phyloP scores from a whole-genome alignment of 192 early-diverging fungal genomes.

The Umbelopsis isabellina region DNA sequence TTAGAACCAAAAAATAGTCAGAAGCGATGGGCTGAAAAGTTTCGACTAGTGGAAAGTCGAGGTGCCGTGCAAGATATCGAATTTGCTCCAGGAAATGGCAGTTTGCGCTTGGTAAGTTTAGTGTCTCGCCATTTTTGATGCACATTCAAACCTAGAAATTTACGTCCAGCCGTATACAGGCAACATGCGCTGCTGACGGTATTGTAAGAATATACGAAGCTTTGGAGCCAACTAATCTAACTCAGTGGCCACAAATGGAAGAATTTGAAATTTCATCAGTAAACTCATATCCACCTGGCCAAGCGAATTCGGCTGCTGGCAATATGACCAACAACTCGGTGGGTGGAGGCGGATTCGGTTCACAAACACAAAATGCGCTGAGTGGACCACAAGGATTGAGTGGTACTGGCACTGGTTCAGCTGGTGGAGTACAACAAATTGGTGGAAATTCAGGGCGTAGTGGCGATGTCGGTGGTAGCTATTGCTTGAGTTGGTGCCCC shows the following conservation, averaged over 20 bases:
- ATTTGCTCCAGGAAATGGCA: conserved; percentile 84
- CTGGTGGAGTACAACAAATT: conserved; percentile 6
- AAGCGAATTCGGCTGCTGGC: not conserved
- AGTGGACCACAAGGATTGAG: not conserved
- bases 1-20: conserved; percentile 57
- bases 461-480: conserved; percentile 76
- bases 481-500: conserved; percentile 88
- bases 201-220: conserved; percentile 88
- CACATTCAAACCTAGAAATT: conserved; percentile 2
- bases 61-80: conserved; percentile 86
- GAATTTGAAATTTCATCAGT: conserved; percentile 49
- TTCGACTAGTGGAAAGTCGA: conserved; percentile 64
- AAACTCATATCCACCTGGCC: not conserved
- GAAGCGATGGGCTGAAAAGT: conserved; percentile 70
- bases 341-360: not conserved
- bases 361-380: not conserved
- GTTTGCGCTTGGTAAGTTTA: conserved; percentile 69
- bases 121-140: not conserved
- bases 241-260: conserved; percentile 77
- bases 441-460: not conserved
- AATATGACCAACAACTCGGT: not conserved
- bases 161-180: conserved; percentile 49
- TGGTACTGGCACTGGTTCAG: not conserved
- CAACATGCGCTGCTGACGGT: conserved; percentile 81
- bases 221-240: conserved; percentile 73